phyloP scores from a whole-genome alignment of 2,329 filamentous ascomycete genomes.

The Cercospora zeae-maydis region DNA sequence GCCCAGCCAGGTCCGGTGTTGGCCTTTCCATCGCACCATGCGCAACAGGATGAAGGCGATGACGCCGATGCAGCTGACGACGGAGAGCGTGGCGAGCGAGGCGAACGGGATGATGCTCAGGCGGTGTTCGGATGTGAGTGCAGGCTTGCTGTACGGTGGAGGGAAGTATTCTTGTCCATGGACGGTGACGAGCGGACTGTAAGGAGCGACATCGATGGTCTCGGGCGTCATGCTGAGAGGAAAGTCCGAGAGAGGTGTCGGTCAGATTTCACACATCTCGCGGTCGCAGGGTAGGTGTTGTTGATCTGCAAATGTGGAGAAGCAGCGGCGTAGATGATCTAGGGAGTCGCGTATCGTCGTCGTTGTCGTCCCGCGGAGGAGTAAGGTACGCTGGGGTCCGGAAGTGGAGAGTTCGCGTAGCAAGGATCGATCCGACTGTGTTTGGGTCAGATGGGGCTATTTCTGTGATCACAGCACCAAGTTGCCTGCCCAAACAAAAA shows the following conservation, averaged over 20 bases:
- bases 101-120: constrained; percentile 33
- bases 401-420: neutral
- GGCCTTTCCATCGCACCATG: constrained; percentile 31
- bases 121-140: constrained; percentile 23
- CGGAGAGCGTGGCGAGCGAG: constrained; percentile 31
- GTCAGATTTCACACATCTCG: neutral
- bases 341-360: neutral
- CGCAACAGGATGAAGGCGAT: constrained; percentile 33
- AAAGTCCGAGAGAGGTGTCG: neutral
- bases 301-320: neutral
- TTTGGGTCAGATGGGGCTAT: neutral
- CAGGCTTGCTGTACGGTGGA: constrained; percentile 30
- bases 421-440: neutral
- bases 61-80: constrained; percentile 28
- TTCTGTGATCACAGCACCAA: no score
- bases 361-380: no score
- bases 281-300: neutral
- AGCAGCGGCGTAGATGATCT: neutral
- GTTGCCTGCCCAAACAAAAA: no score
- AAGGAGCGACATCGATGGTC: constrained; percentile 13
- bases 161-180: constrained; percentile 30
- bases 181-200: constrained; percentile 22
- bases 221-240: neutral
- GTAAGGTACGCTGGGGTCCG: no score
- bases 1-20: constrained; percentile 33